These are phyloP conservation scores for Plantago lanceolata DNA, from an alignment of 305 asterid genomes.

Conservation along the genomic window DNA sequence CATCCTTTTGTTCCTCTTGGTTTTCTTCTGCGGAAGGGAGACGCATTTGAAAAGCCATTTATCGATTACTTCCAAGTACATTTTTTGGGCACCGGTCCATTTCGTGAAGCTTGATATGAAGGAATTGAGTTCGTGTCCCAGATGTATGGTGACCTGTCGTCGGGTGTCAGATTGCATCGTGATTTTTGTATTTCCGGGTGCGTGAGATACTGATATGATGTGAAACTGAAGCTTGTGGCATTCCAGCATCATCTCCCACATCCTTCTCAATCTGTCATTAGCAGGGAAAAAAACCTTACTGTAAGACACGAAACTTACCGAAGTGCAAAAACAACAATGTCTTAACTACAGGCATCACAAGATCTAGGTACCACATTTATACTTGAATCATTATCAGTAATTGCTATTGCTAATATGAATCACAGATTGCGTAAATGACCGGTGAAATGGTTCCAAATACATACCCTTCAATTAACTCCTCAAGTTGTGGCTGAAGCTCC, in stretches of 20 bases:
- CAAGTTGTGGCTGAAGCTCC: conserved; percentile 95
- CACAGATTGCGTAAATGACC: neutral
- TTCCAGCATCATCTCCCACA: conserved; percentile 86
- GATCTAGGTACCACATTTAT: too few species aligned
- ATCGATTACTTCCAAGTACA: conserved; percentile 64
- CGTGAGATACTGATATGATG: conserved; percentile 57
- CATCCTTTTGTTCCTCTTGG: conserved; percentile 58
- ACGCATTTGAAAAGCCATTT: conserved; percentile 87
- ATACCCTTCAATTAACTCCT: conserved; percentile 94
- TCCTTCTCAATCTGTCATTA: conserved; percentile 63
- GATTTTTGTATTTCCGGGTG: conserved; percentile 54
- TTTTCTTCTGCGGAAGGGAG: conserved; percentile 40
- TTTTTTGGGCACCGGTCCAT: conserved; percentile 74
- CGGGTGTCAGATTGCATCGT: conserved; percentile 58
- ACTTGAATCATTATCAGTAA: too few species aligned
- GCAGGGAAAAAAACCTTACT: conserved; percentile 16
- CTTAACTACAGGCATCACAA: too few species aligned
- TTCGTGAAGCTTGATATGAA: conserved; percentile 61
- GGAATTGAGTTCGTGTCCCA: conserved; percentile 48
- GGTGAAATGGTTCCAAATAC: conserved; percentile 18
- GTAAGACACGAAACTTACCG: neutral
- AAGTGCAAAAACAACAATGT: too few species aligned
- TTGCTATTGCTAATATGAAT: neutral
- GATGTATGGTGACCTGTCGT: conserved; percentile 54
- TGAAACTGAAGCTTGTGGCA: conserved; percentile 85